phyloP scores from a whole-genome alignment of 1,284 basidiomycete species.

The Puccinia novopanici region DNA sequence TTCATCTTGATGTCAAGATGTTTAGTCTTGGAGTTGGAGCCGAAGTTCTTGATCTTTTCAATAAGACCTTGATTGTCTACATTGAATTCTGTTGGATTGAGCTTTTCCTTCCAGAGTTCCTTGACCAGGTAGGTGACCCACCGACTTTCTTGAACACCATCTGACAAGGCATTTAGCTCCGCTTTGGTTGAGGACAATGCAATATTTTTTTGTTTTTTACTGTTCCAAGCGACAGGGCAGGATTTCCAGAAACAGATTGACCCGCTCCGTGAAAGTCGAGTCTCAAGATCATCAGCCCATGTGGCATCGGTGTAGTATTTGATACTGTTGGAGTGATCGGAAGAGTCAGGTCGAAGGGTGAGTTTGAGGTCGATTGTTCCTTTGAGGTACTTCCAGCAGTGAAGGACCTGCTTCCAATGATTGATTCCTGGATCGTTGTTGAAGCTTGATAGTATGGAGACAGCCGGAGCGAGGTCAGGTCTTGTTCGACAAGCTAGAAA shows the following conservation, averaged over 20 bases:
- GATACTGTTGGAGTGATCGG: background rate
- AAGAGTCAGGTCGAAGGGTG: background rate
- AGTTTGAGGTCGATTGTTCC: background rate
- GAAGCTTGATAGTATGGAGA: background rate
- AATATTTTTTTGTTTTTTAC: background rate
- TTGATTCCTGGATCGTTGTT: background rate
- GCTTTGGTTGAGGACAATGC: background rate
- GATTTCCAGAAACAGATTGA: background rate
- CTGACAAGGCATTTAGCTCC: background rate
- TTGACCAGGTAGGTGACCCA: background rate
- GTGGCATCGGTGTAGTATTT: background rate
- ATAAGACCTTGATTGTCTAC: background rate
- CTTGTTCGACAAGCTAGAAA: background rate
- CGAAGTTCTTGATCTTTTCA: background rate
- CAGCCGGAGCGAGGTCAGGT: background rate
- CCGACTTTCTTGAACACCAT: background rate
- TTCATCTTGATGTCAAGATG: conserved; percentile 7
- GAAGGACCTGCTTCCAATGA: background rate
- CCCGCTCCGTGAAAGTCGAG: background rate
- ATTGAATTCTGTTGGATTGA: background rate
- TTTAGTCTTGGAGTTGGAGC: background rate
- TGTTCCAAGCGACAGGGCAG: background rate
- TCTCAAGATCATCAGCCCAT: background rate
- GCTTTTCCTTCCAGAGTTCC: background rate
- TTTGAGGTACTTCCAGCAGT: conserved; percentile 1